Base-by-base conservation (phyloP, 2,329 filamentous ascomycete species). In the Colletotrichum sp. region DNA sequence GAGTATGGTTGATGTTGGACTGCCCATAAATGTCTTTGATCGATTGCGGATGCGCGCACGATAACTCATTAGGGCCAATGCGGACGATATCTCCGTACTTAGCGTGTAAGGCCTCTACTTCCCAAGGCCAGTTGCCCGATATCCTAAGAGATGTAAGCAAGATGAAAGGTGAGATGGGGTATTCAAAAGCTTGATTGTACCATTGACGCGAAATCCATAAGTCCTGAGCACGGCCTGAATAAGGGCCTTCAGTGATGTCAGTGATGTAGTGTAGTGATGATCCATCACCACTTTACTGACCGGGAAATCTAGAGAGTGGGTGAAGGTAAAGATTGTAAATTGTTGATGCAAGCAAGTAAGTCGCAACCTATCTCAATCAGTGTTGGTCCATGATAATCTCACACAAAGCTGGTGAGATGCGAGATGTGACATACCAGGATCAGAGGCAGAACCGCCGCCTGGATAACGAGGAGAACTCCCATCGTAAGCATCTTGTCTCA, bases 21-120 rank as follows among this genome's bases (percentile, higher is more conserved):
- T 72, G 63, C 16, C 83, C 82, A 70, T 86, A 86, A 55, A 88
- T 87, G 60, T 88, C 85, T 78, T 85, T 83, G 82, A 85, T 87
- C 3, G 79, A 79, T 5, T 82, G 71, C 5, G 81, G 80, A 21
- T 82, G 79, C 34, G 81, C 84, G 78, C 87, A 90, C 3, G 87
- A 85, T 2, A 90, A 82, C 75, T 89, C 87, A 68, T 87, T 83
- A 1, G 88, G 88, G 6, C 83, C 84, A 44, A 88, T 81, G 10
- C 89, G 85, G 9, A 90, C 87, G 3, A 90, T 83, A 3, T 83
- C 82, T 8, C 71, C 71, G 26, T 68, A 72, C 10, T 72, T 68
- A 3, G 63, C 52, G 34, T 72, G 71, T 26, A 72, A 24, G 2
- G 63, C 55, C 15, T 72, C 71, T 8, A 72, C 12, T n/a, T 49